phyloP scores from a whole-genome alignment of 176 grass and related monocot species.

The Phoenix roebelenii region DNA sequence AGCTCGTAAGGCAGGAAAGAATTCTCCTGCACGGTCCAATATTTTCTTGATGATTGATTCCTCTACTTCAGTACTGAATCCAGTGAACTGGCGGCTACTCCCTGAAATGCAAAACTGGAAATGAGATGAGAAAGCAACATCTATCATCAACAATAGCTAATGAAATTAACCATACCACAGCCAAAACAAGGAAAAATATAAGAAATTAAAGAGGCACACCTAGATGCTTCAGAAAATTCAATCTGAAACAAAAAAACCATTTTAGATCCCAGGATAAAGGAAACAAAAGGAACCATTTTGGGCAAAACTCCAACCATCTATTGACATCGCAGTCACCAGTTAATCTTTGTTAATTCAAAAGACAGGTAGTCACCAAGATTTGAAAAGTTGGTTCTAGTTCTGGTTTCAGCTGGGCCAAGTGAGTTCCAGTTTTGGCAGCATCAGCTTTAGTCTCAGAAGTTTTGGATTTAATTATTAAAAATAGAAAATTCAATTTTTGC shows the following conservation, averaged over 20 bases:
- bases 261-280: no score
- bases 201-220: not conserved
- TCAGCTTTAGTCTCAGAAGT: no score
- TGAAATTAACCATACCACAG: not conserved
- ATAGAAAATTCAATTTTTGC: constrained; percentile 5
- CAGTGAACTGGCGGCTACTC: constrained; percentile 86
- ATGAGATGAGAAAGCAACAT: not conserved
- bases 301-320: no score
- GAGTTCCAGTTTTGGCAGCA: no score
- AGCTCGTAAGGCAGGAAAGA: constrained; percentile 65
- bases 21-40: constrained; percentile 74
- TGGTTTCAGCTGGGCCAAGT: no score
- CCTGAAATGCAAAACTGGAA: constrained; percentile 34
- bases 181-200: not conserved
- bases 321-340: no score
- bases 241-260: no score
- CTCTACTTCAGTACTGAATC: constrained; percentile 77
- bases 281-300: no score
- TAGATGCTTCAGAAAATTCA: no score
- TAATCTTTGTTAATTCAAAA: no score
- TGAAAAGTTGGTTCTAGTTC: no score
- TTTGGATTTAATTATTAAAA: not conserved
- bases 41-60: constrained; percentile 62
- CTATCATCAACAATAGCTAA: not conserved
- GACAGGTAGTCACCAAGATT: no score